Percentiles rank a stretch among this genome's conserved stretches.
phyloP scores from a whole-genome alignment of 129 eudicot genomes.

The Pittosporum tobira region DNA sequence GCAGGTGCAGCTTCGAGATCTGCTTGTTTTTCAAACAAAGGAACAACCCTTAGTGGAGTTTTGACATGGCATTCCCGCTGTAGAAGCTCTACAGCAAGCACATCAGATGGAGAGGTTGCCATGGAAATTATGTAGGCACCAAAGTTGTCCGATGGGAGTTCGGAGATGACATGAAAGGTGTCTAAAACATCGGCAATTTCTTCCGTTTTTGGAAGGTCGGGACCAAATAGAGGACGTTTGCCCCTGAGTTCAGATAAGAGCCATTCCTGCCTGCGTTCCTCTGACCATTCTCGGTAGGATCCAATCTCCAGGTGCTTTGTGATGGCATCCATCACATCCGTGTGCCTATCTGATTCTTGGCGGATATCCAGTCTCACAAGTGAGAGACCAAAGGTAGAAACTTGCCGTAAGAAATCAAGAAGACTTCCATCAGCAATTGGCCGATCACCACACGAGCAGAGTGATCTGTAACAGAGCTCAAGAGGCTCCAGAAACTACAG shows the following conservation, averaged over 20 bases:
- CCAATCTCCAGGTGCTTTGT: conserved; percentile 60
- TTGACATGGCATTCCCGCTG: conserved; percentile 63
- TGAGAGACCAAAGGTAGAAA: conserved; percentile 69
- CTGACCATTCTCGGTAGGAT: conserved; percentile 67
- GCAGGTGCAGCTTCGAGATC: conserved; percentile 76
- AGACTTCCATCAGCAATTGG: conserved; percentile 60
- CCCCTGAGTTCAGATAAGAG: conserved; percentile 60
- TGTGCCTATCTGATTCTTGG: conserved; percentile 70
- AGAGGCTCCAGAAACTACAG: conserved; percentile 62
- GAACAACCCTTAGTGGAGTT: conserved; percentile 55
- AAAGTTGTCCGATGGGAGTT: conserved; percentile 58
- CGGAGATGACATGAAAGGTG: conserved; percentile 58
- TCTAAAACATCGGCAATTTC: conserved; percentile 58
- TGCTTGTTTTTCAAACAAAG: conserved; percentile 65
- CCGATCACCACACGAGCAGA: conserved; percentile 47
- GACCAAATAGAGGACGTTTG: conserved; percentile 65
- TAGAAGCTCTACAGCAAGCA: conserved; percentile 72
- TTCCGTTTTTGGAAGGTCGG: conserved; percentile 69
- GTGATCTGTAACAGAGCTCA: conserved; percentile 52
- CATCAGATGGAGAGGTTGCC: conserved; percentile 81
- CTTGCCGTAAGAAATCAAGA: conserved; percentile 50
- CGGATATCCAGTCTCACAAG: conserved; percentile 72
- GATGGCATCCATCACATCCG: conserved; percentile 61
- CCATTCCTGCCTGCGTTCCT: conserved; percentile 66
- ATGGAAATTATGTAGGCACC: conserved; percentile 87